Evolutionary conservation across 148 eudicot species (phyloP).

Genomic region (Rhododendron ovatum): DNA sequence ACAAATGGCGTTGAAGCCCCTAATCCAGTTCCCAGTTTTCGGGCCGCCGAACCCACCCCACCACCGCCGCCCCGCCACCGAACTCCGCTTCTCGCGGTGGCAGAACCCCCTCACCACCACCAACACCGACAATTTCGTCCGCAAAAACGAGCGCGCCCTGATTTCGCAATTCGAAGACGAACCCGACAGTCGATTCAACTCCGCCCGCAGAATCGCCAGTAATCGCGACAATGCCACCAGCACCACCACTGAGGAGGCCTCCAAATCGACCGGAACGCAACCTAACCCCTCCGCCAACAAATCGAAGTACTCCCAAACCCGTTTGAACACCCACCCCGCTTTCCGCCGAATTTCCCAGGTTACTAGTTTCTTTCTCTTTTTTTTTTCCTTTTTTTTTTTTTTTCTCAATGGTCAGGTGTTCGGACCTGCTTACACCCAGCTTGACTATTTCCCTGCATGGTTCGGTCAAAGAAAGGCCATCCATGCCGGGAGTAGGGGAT

Average conservation of each 20-base stretch:
- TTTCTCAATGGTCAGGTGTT: background rate
- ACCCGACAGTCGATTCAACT: slow-evolving; percentile 67
- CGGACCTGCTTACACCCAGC: too few species aligned
- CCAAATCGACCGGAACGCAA: slow-evolving; percentile 63
- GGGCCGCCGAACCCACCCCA: slow-evolving; percentile 41
- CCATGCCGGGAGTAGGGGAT: too few species aligned
- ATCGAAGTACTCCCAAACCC: slow-evolving; percentile 65
- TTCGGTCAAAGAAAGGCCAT: too few species aligned
- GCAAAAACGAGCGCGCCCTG: slow-evolving; percentile 39
- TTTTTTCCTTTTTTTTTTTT: background rate
- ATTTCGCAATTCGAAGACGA: slow-evolving; percentile 56
- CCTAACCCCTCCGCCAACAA: slow-evolving; percentile 61
- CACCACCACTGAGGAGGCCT: slow-evolving; percentile 6
- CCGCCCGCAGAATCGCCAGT: slow-evolving; percentile 48
- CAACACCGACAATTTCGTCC: slow-evolving; percentile 62
- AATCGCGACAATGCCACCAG: slow-evolving; percentile 22
- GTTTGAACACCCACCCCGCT: slow-evolving; percentile 43
- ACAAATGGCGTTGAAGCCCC: slow-evolving; percentile 43
- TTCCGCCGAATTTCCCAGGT: slow-evolving; percentile 30
- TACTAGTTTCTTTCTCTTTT: slow-evolving; percentile 4
- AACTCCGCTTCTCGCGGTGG: slow-evolving; percentile 83
- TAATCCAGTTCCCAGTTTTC: slow-evolving; percentile 46
- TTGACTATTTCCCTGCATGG: too few species aligned
- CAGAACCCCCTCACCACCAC: slow-evolving; percentile 43
- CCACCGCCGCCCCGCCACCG: slow-evolving; percentile 37